Percentiles rank a stretch among this genome's conserved stretches.
Conservation (phyloP, 2,329 filamentous ascomycete genomes). For the Myriosclerotinia scirpicola region DNA sequence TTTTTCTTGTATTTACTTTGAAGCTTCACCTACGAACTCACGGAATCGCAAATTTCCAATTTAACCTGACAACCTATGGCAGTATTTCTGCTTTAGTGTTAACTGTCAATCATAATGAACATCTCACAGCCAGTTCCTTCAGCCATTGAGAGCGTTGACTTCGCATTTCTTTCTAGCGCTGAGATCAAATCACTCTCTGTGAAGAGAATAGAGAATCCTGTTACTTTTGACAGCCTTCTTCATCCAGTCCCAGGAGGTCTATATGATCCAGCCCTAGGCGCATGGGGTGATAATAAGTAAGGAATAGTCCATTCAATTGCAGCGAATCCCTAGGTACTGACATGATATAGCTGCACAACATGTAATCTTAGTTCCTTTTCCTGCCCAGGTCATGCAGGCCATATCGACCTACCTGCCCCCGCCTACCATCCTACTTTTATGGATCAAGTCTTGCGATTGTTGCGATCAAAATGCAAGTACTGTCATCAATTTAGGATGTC, state of each 20-base stretch:
- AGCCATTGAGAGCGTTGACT: conserved; percentile 82
- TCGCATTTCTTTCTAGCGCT: conserved; percentile 75
- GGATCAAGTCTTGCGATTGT: conserved; percentile 81
- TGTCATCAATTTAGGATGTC: conserved; percentile 83
- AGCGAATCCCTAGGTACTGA: conserved; percentile 12
- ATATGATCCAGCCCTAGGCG: conserved; percentile 88
- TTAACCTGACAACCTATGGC: conserved; percentile 20
- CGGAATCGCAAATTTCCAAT: conserved; percentile 8
- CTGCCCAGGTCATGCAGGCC: conserved; percentile 91
- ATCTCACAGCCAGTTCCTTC: conserved; percentile 81
- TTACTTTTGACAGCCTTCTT: conserved; percentile 88
- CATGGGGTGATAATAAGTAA: conserved; percentile 82
- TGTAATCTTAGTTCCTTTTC: conserved; percentile 79
- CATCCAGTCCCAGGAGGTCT: conserved; percentile 88
- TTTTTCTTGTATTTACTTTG: conserved; percentile 20
- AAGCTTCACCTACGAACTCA: conserved; percentile 17
- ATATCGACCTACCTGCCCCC: conserved; percentile 89
- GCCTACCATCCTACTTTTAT: conserved; percentile 98
- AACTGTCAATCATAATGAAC: conserved; percentile 53
- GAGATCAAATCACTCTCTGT: conserved; percentile 91
- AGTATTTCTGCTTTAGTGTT: conserved; percentile 24
- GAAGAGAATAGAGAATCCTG: conserved; percentile 88
- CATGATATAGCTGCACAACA: conserved; percentile 72
- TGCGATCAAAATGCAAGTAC: conserved; percentile 86
- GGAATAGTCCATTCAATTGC: conserved; percentile 34